Evolutionary conservation across 2,329 filamentous ascomycete species (phyloP), one percentile per base, ranked within the genome.

Genomic region (Aspergillus glaucus): DNA sequence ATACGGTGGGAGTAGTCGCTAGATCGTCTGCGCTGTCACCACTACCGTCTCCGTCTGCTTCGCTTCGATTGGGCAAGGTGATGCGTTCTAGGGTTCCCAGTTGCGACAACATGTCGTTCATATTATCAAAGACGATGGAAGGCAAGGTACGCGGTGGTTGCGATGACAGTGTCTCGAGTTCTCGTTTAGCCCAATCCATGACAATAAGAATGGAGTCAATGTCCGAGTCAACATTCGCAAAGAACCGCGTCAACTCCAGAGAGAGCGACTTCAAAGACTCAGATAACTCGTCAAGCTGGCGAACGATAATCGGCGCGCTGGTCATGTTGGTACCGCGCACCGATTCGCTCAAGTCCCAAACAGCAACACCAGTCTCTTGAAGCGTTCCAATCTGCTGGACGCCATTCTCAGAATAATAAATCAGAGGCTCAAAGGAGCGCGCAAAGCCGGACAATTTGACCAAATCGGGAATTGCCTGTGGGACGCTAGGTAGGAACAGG

Each of bases 131-230:
- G 40, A 86, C 80, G n/a, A 72, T 66, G 10, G 82, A 82, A 15
- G 85, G 81, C 19, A 94, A 72, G 2, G 82, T 79, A 40, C 79
- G 80, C 1, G 80, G 78, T 6, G 83, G 81, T 17, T 79, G 72
- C 19, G 76, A 75, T 52, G 82, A 80, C 49, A 93, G 74, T 42
- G 84, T 83, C 51, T 83, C 77, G 12, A 97, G 80, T 67, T 96
- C 90, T 55, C 90, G 84, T 62, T 86, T 86, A 12, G 89, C 88
- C 92, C 92, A 96, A 64, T 95, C 89, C 90, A 97, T 96, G 45
- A 94, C 89, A 52, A 93, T 86, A 32, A 97, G 78, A 57, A 96
- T 95, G 51, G 86, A 86, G 65, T 96, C 92, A 59, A 97, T 87
- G 62, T 96, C 92, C 22, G 89, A 88, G 60, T 96, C 89, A 10